Base-by-base conservation (phyloP, 2,329 filamentous ascomycete species). In the Colletotrichum lupini region DNA sequence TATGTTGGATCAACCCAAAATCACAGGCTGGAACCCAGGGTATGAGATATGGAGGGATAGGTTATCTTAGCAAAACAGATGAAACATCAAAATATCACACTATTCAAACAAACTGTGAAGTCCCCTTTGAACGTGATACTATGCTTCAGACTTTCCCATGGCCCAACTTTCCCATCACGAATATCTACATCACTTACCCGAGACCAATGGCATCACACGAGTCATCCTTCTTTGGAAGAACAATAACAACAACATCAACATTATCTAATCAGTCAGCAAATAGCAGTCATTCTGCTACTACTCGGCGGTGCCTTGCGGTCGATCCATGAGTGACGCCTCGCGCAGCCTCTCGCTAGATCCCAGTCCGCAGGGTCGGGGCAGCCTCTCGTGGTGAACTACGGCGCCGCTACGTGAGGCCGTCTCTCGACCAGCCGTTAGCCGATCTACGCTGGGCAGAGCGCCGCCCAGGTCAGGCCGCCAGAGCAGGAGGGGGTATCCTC, bases 291-390 rank as follows among this genome's bases (percentile, higher is more conserved):
- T 64, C 19, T 22, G 8, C 70, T 9, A n/a, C 42, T 42, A 19
- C 16, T 19, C 37, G 37, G 42, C 42, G 66, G 30, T 46, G 22
- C 42, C 30, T 52, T 53, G 24, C 19, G 30, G 59, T 42, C 9
- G 22, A 37, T 57, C 49, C 46, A 37, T 24, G 53, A 59, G 22
- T n/a, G 30, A 65, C 67, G 70, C 70, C 70, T 70, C 67, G 70
- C 46, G 69, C 69, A 63, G 69, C 69, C 69, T 42, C 42, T 68
- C 42, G 22, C 22, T 55, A 65, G 24, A 56, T 73, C 55, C 70
- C 70, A 65, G 60, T 28, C 70, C 70, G 59, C 53, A 70, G 70
- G 70, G 67, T 32, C 70, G 70, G 70, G 67, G 70, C 70, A 59
- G 70, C 68, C 67, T 70, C 67, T 32, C n/a, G 26, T 56, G 53